phyloP scores from a whole-genome alignment of 2,329 filamentous ascomycete species.

The Talaromyces sp. region DNA sequence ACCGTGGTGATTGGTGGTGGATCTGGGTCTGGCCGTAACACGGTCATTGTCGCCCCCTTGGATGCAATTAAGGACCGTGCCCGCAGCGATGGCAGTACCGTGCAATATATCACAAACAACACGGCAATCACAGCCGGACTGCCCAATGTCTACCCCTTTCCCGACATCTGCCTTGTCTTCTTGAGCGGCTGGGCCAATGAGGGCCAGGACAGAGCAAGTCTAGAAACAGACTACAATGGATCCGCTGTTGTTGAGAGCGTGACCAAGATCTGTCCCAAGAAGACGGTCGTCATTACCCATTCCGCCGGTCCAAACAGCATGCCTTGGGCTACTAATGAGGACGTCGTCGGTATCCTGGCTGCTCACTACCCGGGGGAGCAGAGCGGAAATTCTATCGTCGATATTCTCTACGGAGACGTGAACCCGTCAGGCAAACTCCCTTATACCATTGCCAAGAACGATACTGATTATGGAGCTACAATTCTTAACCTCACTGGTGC shows the following conservation, averaged over 20 bases:
- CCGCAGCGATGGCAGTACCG: slow-evolving; percentile 9
- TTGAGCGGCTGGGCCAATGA: slow-evolving; percentile 50
- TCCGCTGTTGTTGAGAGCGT: slow-evolving; percentile 40
- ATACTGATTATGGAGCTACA: slow-evolving; percentile 68
- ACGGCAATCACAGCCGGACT: slow-evolving; percentile 19
- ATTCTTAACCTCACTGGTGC: slow-evolving; percentile 45
- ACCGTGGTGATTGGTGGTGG: slow-evolving; percentile 19
- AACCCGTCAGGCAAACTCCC: slow-evolving; percentile 72
- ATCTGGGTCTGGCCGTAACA: slow-evolving; percentile 23
- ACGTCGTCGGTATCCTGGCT: slow-evolving; percentile 57
- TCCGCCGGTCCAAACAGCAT: slow-evolving; percentile 63
- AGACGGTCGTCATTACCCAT: slow-evolving; percentile 68
- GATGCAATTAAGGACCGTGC: slow-evolving; percentile 16
- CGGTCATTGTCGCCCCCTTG: slow-evolving; percentile 19
- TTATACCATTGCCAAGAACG: slow-evolving; percentile 64
- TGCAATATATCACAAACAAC: slow-evolving; percentile 38
- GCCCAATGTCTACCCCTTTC: slow-evolving; percentile 23
- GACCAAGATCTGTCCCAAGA: slow-evolving; percentile 37
- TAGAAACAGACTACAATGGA: slow-evolving; percentile 40
- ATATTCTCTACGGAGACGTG: slow-evolving; percentile 66
- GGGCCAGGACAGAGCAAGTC: slow-evolving; percentile 36
- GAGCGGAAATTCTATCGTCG: slow-evolving; percentile 72
- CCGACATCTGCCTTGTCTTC: slow-evolving; percentile 53
- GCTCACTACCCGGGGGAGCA: slow-evolving; percentile 85
- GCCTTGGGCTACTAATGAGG: slow-evolving; percentile 44